Evolutionary conservation across 1,139 yeast species (phyloP), one percentile per base, ranked within the genome.

Genomic region (Suhomyces atakaporum): DNA sequence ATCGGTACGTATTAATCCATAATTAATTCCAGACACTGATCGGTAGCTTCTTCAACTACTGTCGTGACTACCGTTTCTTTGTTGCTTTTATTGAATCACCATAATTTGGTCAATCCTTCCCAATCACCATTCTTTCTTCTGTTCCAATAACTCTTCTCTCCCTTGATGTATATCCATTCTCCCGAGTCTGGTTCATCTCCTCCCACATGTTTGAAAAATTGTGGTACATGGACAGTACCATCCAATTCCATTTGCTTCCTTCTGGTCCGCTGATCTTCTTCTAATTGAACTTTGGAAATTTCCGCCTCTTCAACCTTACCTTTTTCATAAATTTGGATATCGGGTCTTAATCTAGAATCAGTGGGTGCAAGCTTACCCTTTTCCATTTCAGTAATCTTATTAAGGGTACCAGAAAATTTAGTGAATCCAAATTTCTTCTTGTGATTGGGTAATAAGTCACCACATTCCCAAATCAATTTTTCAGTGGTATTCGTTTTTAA

Each of bases 321-420:
- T 15, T 71, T 54, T 53, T 88, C 95, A 50, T 88, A 88, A 5
- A 70, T 64, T 29, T 76, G 66, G 53, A 88, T 77, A 59, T 92
- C 98, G 0, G 97, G 97, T 53, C 98, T 76, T 30, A 81, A 62
- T 54, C 98, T 77, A 3, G 96, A 85, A 56, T 92, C 98, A 0
- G 95, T 87, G 5, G 90, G 92, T 3, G 97, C 82, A 33, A 90
- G 51, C 1, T 59, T 43, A 9, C 70, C 83, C 23, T 74, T 56
- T 55, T 88, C 96, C 19, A 90, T 63, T 3, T 60, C 66, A 0
- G 96, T 86, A 27, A 88, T 75, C 44, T 87, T 85, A 54, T 89
- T 88, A 56, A 92, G 69, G 25, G 84, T 75, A 8, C 95, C 88
- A 1, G 96, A 81, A 63, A 84, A 92, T 39, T 72, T 69, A 0